phyloP scores from a whole-genome alignment of 352 stramenopile genomes.

The Globisporangium irregulare region DNA sequence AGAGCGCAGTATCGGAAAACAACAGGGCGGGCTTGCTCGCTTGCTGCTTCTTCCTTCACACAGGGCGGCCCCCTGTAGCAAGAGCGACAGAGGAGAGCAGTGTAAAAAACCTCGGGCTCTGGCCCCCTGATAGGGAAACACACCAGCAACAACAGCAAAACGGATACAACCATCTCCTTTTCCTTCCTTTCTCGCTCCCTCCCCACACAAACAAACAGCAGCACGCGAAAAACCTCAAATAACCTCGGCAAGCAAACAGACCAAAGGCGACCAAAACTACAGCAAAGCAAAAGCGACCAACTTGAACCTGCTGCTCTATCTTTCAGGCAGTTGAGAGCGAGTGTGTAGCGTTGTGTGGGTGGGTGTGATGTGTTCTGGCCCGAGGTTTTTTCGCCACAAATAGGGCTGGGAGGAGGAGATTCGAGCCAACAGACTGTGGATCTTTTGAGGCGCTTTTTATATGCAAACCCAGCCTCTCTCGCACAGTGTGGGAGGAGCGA shows the following conservation, averaged over 20 bases:
- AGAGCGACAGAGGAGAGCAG: constrained; percentile 3
- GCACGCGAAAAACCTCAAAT: constrained; percentile 5
- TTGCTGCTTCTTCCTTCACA: neutral
- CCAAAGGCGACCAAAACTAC: too few relatives aligned
- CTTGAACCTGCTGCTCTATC: neutral
- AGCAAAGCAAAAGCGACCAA: constrained; percentile 1
- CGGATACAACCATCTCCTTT: constrained; percentile 8
- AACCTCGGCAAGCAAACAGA: neutral
- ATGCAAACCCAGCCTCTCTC: neutral
- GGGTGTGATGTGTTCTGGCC: neutral
- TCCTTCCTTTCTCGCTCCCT: neutral
- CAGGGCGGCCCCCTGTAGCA: neutral
- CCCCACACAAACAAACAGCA: too few relatives aligned
- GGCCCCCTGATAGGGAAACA: constrained; percentile 13
- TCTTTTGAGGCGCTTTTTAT: constrained; percentile 2
- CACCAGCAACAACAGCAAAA: constrained; percentile 6
- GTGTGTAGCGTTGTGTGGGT: neutral
- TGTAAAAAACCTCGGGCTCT: constrained; percentile 20
- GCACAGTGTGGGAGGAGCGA: neutral
- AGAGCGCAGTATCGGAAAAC: constrained; percentile 22
- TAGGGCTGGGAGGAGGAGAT: constrained; percentile 1
- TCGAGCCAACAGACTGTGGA: constrained; percentile 2
- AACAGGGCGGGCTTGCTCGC: constrained; percentile 6
- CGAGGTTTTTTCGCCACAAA: constrained; percentile 5
- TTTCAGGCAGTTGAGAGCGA: neutral